Base-by-base conservation (phyloP, 768 basidiomycete genomes). In the Pleurotus pulmonarius region DNA sequence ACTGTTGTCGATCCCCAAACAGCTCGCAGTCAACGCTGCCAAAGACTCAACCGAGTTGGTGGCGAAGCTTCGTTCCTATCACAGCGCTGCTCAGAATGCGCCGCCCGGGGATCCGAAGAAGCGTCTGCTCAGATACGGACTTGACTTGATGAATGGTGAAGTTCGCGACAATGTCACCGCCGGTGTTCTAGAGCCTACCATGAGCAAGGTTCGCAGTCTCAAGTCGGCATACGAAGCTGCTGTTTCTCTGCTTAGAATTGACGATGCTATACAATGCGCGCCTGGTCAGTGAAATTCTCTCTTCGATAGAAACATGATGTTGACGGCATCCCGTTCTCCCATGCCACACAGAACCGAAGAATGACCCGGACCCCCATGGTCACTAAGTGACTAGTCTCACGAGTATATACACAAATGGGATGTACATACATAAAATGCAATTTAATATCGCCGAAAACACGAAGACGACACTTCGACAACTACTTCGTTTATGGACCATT, bases 21-120 rank as follows among this genome's bases (percentile, higher is more conserved):
- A 90, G 16, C 87, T 99, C 34, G 88, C 97, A 2, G 91, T 98
- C 52, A 99, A 99, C 69, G 97, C 97, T 41, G 97, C 97, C 40
- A 98, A 98, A 67, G 97, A 99, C 69, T 94, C 95, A 38, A 98
- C 96, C 1, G 93, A 98, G 56, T 84, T 99, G 16, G 94, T 99
- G 39, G 95, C 97, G 18, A 98, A 98, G 73, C 78, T 99, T 48
- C 88, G 97, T 49, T 88, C 95, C 8, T 98, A 95, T 74, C 97
- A 99, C 77, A 94, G 94, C 63, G 90, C 93, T 45, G 95, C 95
- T 3, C 96, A 97, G 73, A 94, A 88, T 62, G 96, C 94, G 2
- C 87, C 92, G 2, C 80, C 76, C 0, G 90, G 91, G 40, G 97
- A 98, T 71, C 90, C 93, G 13, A 96, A 94, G 75, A 92, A 97